Evolutionary conservation across 345 rosid species (phyloP), one percentile per base, ranked within the genome.

Genomic region (Microcos paniculata): DNA sequence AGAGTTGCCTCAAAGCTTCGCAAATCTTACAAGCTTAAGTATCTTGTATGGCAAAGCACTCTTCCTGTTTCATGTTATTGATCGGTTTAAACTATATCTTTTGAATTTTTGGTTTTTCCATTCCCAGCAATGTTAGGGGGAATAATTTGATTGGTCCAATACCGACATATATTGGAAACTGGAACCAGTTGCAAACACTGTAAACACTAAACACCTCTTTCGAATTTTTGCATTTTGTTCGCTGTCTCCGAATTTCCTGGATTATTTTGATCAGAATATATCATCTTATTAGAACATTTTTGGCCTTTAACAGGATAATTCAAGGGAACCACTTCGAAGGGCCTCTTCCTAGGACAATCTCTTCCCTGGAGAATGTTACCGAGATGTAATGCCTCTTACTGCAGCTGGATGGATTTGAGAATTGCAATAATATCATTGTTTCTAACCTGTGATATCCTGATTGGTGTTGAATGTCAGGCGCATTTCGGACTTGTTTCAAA

Each of bases 251-350:
- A 40, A 64, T 26, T 5, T 46, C 43, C 13, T 26, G 35, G n/a
- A 46, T 2, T 35, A 2, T 35, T 45, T 45, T 45, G 35, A 45
- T 24, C 70, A 5, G 52, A 48, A 66, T 14, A 35, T 35, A n/a
- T n/a, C n/a, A 66, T 66, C 21, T 64, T 10, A 51, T 65, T 42
- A 23, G n/a, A 43, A 26, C 14, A 8, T 67, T 66, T n/a, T 67
- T 45, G 71, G 23, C 4, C 46, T 15, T 67, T 45, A 46, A 67
- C 55, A 67, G 71, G 38, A 46, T 67, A 46, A 38, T 67, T 49
- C 56, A 46, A 67, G 71, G 71, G 38, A 46, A 67, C 56, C 71
- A 28, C 46, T 67, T 67, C 46, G 56, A 67, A 67, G 71, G 71
- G 23, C 71, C 56, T 67, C 38, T 67, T 45, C 71, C 71, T 67